Conservation (phyloP, 352 stramenopile species). For the Phytophthora pseudosyringae region DNA sequence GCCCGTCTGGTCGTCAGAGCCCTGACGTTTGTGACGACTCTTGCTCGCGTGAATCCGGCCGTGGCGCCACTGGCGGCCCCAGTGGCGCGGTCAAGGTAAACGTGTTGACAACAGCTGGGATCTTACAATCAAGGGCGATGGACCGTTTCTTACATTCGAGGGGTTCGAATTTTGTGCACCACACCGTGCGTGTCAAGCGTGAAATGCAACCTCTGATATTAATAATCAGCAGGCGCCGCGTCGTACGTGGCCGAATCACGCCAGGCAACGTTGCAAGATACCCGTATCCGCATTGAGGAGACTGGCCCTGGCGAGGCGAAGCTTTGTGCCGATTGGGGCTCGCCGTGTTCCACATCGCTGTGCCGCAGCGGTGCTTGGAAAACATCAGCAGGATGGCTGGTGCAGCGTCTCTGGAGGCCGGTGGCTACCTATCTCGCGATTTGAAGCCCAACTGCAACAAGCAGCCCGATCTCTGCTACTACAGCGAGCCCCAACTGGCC, state of each 20-base stretch:
- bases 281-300: constrained; percentile 14
- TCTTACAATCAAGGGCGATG: constrained; percentile 20
- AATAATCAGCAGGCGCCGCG: constrained; percentile 3
- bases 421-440: constrained; percentile 35
- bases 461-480: constrained; percentile 20
- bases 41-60: too few relatives aligned
- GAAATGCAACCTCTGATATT: constrained; percentile 3
- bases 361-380: constrained; percentile 11
- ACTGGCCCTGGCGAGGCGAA: background rate
- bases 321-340: background rate
- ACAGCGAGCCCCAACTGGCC: background rate
- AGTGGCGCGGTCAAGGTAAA: too few relatives aligned
- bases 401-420: constrained; percentile 25
- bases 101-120: too few relatives aligned
- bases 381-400: constrained; percentile 20
- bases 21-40: too few relatives aligned
- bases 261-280: constrained; percentile 11
- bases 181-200: constrained; percentile 21
- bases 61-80: too few relatives aligned
- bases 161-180: constrained; percentile 25
- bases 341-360: background rate
- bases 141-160: constrained; percentile 1
- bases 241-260: background rate
- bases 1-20: too few relatives aligned
- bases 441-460: constrained; percentile 33